Base-by-base conservation (phyloP, 2,329 filamentous ascomycete genomes). In the Fusarium acutatum region DNA sequence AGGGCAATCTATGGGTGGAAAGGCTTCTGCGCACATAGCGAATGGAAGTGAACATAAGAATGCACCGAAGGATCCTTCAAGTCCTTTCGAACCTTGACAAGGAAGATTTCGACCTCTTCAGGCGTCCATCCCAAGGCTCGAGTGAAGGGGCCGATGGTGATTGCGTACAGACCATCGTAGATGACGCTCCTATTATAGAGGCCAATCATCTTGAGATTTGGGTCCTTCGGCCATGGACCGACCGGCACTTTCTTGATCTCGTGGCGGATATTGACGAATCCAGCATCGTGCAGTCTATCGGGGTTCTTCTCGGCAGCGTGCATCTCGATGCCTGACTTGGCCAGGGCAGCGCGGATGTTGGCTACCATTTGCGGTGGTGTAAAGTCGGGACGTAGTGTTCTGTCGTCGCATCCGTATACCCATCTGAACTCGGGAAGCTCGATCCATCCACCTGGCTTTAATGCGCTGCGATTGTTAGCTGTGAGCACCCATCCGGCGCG, bases 181-280 rank as follows among this genome's bases (percentile, higher is more conserved):
- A 81, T 78, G 43, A 79, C 64, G 24, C 71, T 72, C 43, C 71
- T 67, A 43, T 72, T 79, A 52, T 82, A 83, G n/a, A 80, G 72
- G 18, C 80, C 87, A 62, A 87, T 82, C 58, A 82, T 81, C 71
- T 85, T 86, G 46, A 86, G 80, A 20, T 81, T 83, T 26, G 81
- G 78, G 56, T 88, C 84, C 54, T 79, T 83, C 1, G 86, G 81
- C 87, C 87, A 89, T 1, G 80, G 78, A 22, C 84, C 86, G 12
- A 86, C 82, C 0, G 87, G 87, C 15, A 88, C 79, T 74, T 87
- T 85, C 71, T 82, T 81, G 13, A 80, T 78, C 24, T 78, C 75
- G 34, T 83, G 81, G 8, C 77, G 75, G 7, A 86, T 77, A 60
- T 86, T 82, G 24, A 81, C 75, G 52, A 84, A 87, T 0, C 85